Base-by-base conservation (phyloP, 2,329 filamentous ascomycete genomes). In the Rosellinia necatrix region DNA sequence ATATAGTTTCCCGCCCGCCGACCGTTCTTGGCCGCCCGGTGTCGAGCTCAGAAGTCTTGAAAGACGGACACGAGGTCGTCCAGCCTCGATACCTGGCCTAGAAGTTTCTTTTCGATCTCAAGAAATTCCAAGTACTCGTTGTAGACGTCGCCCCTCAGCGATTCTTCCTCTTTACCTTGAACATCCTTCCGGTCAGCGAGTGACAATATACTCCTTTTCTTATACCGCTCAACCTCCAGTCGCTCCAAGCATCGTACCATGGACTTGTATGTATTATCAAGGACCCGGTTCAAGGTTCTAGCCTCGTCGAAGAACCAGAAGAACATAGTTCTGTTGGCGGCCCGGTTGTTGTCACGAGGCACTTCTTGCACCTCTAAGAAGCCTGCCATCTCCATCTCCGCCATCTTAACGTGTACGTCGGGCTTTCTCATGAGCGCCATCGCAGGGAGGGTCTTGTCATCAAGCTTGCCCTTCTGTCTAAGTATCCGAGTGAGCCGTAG, bases 311-410 rank as follows among this genome's bases (percentile, higher is more conserved):
- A 96, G 78, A 86, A 96, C 87, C 92, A 97, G 53, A 97, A 84
- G 71, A 92, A 97, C 21, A 96, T 82, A 0, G 92, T 96, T 49
- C 91, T 86, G 60, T 87, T 90, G 0, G 92, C 90, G 65, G 89
- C 84, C 29, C 92, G 87, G 59, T 87, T 88, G 62, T 88, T 88
- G 67, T 97, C 93, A 63, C 90, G 90, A 0, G 94, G 94, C 0
- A 99, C 88, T 75, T 99, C 94, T 72, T 99, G 94, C 5, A 96
- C 85, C 64, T 97, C 91, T 10, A 96, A 85, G 58, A 94, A 87
- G 2, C 94, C 93, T 15, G 86, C 86, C 71, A 91, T 87, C 64
- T 96, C 90, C 81, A 99, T 90, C 59, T 87, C 85, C 12, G 90
- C 87, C 73, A 97, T 87, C 60, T 92, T 89, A 55, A 88, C 86